Conservation (phyloP, 208 protist genomes). For the Acanthamoeba sp. region DNA sequence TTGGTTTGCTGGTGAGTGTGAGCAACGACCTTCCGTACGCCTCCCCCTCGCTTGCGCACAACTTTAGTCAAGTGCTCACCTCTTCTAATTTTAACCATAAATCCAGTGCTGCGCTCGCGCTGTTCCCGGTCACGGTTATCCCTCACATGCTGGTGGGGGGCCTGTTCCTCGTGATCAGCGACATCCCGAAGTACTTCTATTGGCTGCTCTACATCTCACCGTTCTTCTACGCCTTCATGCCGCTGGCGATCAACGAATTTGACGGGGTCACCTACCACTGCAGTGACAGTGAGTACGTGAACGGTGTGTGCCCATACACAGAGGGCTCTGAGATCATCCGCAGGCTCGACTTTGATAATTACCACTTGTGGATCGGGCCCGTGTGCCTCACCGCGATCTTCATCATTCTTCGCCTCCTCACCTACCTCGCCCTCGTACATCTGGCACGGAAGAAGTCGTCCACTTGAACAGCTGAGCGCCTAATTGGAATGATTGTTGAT, state of each 20-base stretch:
- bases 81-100: background rate
- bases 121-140: slow-evolving; percentile 65
- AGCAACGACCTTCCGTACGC: slow-evolving; percentile 1
- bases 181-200: slow-evolving; percentile 77
- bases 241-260: slow-evolving; percentile 77
- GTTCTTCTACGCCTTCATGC: slow-evolving; percentile 78
- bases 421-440: slow-evolving; percentile 24
- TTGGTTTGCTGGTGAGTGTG: slow-evolving; percentile 72
- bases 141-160: slow-evolving; percentile 76
- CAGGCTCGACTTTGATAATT: background rate
- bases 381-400: slow-evolving; percentile 40
- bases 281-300: background rate
- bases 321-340: slow-evolving; percentile 51
- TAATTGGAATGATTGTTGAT: too few species aligned
- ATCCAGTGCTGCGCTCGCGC: background rate
- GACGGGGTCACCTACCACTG: slow-evolving; percentile 56
- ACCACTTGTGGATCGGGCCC: slow-evolving; percentile 60
- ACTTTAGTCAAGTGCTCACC: background rate
- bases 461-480: slow-evolving; percentile 88
- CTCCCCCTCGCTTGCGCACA: background rate
- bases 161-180: slow-evolving; percentile 42
- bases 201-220: slow-evolving; percentile 76
- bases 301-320: slow-evolving; percentile 34
- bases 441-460: slow-evolving; percentile 18
- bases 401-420: slow-evolving; percentile 43